Conservation (phyloP, 805 yeast species). For the Scheffersomyces amazonensis region DNA sequence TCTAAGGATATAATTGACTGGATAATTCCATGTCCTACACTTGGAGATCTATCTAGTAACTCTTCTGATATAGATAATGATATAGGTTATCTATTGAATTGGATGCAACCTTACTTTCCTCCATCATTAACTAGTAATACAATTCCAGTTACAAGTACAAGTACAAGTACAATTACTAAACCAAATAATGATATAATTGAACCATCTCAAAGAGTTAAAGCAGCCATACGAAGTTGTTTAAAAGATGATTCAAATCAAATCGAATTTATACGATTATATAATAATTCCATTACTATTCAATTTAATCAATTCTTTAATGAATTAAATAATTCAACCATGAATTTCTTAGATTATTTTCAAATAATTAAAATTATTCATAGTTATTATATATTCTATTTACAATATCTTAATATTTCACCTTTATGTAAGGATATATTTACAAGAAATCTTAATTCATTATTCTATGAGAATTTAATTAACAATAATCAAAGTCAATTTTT, state of each 20-base stretch:
- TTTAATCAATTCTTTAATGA: constrained; percentile 9
- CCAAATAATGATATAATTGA: constrained; percentile 1
- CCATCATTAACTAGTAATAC: background rate
- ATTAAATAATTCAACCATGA: constrained; percentile 6
- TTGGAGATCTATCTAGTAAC: constrained; percentile 10
- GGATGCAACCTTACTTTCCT: constrained; percentile 31
- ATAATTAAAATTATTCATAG: constrained; percentile 15
- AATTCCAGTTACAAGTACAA: background rate
- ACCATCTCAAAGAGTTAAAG: constrained; percentile 32
- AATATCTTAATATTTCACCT: constrained; percentile 19
- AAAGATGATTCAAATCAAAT: constrained; percentile 30
- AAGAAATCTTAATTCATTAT: constrained; percentile 28
- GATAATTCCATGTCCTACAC: constrained; percentile 12
- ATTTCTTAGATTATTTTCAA: constrained; percentile 9
- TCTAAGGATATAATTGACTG: constrained; percentile 9
- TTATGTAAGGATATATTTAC: constrained; percentile 18
- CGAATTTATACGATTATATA: constrained; percentile 30
- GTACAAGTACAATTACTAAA: background rate
- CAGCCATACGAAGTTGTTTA: constrained; percentile 36
- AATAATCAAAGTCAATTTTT: constrained; percentile 1
- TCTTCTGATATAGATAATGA: constrained; percentile 31
- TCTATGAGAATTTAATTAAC: constrained; percentile 15
- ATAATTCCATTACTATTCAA: constrained; percentile 25
- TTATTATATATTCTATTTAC: constrained; percentile 21
- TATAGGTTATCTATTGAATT: constrained; percentile 26